A percentile compares a stretch with the other conserved stretches of the same genome.
Conservation (phyloP, 768 basidiomycete genomes). For the Termitomyces sp. region DNA sequence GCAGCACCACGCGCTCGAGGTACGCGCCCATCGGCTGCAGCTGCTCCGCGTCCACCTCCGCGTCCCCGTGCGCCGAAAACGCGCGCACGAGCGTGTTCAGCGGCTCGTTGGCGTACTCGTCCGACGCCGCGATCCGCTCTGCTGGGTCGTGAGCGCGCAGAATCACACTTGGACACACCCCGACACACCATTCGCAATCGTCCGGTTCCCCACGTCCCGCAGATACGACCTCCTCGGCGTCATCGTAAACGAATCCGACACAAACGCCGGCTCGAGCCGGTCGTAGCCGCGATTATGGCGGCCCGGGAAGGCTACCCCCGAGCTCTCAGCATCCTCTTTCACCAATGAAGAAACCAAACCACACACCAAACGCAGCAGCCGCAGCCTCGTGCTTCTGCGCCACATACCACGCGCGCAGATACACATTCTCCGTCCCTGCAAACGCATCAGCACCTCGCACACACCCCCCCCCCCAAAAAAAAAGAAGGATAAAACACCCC, state of each 20-base stretch:
- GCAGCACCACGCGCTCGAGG: conserved; percentile 50
- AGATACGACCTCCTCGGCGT: conserved; percentile 69
- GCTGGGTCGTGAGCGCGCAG: background rate
- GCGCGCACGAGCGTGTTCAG: conserved; percentile 71
- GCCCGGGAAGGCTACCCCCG: conserved; percentile 37
- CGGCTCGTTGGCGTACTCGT: conserved; percentile 45
- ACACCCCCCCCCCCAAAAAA: too few species aligned
- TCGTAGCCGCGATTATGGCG: conserved; percentile 46
- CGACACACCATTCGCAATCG: conserved; percentile 50
- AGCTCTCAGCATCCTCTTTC: too few species aligned
- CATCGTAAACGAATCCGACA: conserved; percentile 38
- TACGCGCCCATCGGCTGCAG: conserved; percentile 65
- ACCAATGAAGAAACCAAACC: too few species aligned
- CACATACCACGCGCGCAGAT: conserved; percentile 70
- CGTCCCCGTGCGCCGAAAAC: conserved; percentile 67
- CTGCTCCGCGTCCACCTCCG: conserved; percentile 36
- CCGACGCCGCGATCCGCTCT: conserved; percentile 19
- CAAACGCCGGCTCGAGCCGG: conserved; percentile 26
- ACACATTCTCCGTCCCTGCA: conserved; percentile 84
- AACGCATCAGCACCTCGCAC: too few species aligned
- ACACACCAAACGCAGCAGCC: conserved; percentile 36
- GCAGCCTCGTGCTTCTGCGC: conserved; percentile 53
- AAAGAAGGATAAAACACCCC: too few species aligned
- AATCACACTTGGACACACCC: too few species aligned
- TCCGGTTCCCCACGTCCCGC: conserved; percentile 64